Conservation (phyloP, 306 rosid species). For the Dalbergia cultrata region DNA sequence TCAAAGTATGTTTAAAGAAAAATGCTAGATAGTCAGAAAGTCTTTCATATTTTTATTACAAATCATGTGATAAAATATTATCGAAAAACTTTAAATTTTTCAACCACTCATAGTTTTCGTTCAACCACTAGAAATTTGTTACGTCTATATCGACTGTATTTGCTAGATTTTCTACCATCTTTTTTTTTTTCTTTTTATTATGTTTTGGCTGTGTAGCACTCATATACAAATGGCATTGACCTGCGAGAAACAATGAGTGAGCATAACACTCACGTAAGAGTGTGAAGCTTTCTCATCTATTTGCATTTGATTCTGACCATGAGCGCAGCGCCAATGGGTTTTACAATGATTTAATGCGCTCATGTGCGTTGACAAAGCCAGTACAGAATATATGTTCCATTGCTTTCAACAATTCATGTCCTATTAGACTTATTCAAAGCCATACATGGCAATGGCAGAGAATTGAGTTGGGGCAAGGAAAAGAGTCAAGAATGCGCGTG, state of each 20-base stretch:
- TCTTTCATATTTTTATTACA: too few species aligned
- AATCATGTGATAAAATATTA: too few species aligned
- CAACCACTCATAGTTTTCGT: too few species aligned
- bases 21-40: too few species aligned
- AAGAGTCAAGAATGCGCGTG: conserved; percentile 14
- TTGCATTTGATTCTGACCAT: background rate
- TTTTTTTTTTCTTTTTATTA: too few species aligned
- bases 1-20: background rate
- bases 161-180: too few species aligned
- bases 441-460: background rate
- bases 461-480: background rate
- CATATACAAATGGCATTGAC: background rate
- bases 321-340: background rate
- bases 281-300: background rate
- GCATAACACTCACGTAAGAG: background rate
- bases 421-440: conserved; percentile 15
- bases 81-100: too few species aligned
- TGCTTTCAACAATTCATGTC: conserved; percentile 17
- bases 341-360: background rate
- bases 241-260: background rate
- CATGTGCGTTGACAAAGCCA: background rate
- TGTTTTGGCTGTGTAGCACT: too few species aligned
- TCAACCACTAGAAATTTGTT: too few species aligned
- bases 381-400: background rate
- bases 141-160: too few species aligned